Base-by-base conservation (phyloP, 1,284 basidiomycete genomes). In the Cryptococcus sp. region DNA sequence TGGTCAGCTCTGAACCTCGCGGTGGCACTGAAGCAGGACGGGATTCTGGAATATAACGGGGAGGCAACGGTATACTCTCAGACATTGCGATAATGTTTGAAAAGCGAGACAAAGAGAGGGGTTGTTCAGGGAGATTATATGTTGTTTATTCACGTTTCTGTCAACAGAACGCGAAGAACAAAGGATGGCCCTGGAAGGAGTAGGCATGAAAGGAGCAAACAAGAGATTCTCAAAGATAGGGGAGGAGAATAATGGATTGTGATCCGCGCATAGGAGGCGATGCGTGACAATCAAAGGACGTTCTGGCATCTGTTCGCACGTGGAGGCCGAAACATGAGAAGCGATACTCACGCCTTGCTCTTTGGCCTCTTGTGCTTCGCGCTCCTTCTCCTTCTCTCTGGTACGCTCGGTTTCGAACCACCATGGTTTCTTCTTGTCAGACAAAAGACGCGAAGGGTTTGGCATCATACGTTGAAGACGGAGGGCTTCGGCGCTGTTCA, bases 381-480 rank as follows among this genome's bases (percentile, higher is more conserved):
- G 55, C 17, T 68, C 64, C 48, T 61, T 62, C 31, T 64, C 56
- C 53, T 62, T 64, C 42, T 61, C 54, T 39, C 53, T 49, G 15
- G 59, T 59, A 11, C 66, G 56, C 3, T 62, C 61, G 31, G 64
- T 65, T 42, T 76, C 74, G 46, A 69, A 65, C 72, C 73, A 76
- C 74, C 74, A 76, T 0, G 72, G 68, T 54, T 71, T 72, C 59
- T 73, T 74, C 40, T 70, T 59, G 46, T 73, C 74, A 10, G 31
- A 35, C 31, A 35, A 13, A 11, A 62, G 54, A 2, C 63, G 62
- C n/a, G 62, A 56, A 0, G 65, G 66, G 59, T 72, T 72, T 41
- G 51, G 54, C 27, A 25, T 42, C 35, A 56, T 31, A 41, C 62
- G 39, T 39, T 50, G 49, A 15, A 62, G 35, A 31, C 47, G 48